Percentiles rank a stretch among this genome's conserved stretches.
These are phyloP conservation scores for sorghum (Sorghum bicolor) DNA, from an alignment of 176 grass and related monocot species.

Conservation along the genomic window DNA sequence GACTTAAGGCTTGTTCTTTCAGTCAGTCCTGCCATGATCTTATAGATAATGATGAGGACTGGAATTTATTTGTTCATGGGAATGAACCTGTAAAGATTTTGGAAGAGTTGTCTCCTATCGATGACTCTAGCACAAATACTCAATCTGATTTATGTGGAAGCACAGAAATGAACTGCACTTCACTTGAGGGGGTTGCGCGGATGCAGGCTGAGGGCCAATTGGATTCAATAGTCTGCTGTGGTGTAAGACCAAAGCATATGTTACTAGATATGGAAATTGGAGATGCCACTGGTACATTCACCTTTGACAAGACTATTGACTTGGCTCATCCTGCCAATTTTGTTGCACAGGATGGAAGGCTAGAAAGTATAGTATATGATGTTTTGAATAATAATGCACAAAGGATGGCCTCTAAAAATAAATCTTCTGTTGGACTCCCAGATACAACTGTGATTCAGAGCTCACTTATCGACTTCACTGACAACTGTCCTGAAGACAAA, in stretches of 20 bases:
- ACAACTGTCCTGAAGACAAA: background rate
- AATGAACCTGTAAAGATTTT: constrained; percentile 1
- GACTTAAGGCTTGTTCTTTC: constrained; percentile 25
- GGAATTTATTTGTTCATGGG: constrained; percentile 20
- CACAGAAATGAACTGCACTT: constrained; percentile 14
- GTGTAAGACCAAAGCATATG: constrained; percentile 32
- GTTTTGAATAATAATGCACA: constrained; percentile 44
- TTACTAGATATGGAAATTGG: constrained; percentile 20
- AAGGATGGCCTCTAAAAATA: constrained; percentile 8
- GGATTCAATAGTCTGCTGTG: constrained; percentile 26
- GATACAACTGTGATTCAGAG: constrained; percentile 20
- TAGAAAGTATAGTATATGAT: constrained; percentile 62
- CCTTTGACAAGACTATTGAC: constrained; percentile 38
- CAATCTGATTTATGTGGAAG: constrained; percentile 38
- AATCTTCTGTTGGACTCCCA: constrained; percentile 12
- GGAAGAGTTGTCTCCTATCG: constrained; percentile 21
- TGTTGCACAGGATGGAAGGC: constrained; percentile 36
- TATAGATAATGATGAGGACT: constrained; percentile 8
- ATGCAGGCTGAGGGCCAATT: constrained; percentile 29
- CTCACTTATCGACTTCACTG: background rate
- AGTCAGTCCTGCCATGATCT: constrained; percentile 22
- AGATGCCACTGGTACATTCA: constrained; percentile 19
- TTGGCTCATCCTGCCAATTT: constrained; percentile 28
- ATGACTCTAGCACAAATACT: constrained; percentile 13
- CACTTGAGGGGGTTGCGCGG: constrained; percentile 34